Evolutionary conservation across 306 rosid species (phyloP).

Genomic region (Luffa acutangula): DNA sequence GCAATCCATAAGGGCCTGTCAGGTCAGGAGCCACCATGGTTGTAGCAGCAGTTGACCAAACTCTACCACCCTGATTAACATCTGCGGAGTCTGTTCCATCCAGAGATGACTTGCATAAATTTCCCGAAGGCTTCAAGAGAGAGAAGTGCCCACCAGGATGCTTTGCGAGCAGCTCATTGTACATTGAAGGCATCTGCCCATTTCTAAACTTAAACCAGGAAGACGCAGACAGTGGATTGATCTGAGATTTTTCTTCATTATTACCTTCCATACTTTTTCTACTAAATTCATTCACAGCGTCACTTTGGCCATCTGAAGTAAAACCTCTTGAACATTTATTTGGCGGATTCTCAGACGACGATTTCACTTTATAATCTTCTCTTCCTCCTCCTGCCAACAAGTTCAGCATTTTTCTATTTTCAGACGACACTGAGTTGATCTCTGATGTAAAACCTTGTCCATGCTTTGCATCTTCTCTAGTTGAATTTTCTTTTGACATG

Average conservation of each 20-base stretch:
- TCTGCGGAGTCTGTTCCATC: slow-evolving; percentile 16
- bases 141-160: slow-evolving; percentile 22
- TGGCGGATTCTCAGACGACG: slow-evolving; percentile 15
- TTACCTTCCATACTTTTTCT: slow-evolving; percentile 15
- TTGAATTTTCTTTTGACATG: slow-evolving; percentile 19
- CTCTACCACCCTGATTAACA: slow-evolving; percentile 24
- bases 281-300: slow-evolving; percentile 21
- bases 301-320: slow-evolving; percentile 19
- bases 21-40: slow-evolving; percentile 16
- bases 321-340: slow-evolving; percentile 18
- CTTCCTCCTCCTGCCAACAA: slow-evolving; percentile 26
- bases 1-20: slow-evolving; percentile 11
- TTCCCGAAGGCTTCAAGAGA: slow-evolving; percentile 24
- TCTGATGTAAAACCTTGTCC: slow-evolving; percentile 19
- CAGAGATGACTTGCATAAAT: slow-evolving; percentile 18
- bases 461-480: slow-evolving; percentile 15
- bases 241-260: slow-evolving; percentile 20
- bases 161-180: slow-evolving; percentile 21
- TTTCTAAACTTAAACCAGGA: slow-evolving; percentile 34
- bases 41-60: slow-evolving; percentile 20
- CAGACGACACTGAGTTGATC: slow-evolving; percentile 11
- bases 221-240: slow-evolving; percentile 16
- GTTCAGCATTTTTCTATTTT: slow-evolving; percentile 15
- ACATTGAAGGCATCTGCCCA: slow-evolving; percentile 25
- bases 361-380: slow-evolving; percentile 21